Evolutionary conservation across 306 rosid genomes (phyloP), one percentile per base, ranked within the genome.

Genomic region (Cucurbita maxima): DNA sequence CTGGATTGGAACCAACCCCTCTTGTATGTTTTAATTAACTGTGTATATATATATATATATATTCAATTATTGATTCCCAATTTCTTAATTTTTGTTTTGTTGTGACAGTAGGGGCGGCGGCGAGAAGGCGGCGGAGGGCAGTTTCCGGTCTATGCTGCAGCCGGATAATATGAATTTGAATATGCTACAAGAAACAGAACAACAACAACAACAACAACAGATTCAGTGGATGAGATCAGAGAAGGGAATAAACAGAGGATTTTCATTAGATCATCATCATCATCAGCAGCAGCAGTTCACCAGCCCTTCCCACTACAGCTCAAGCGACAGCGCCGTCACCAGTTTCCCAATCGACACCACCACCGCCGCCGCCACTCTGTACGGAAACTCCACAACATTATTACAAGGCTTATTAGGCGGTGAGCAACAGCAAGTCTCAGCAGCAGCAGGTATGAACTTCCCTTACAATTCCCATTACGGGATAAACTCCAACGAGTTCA

Each of bases 1-100:
- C 98, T 94, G 47, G 96, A 90, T 78, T 94, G 98, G 98, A 86
- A 90, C 81, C 98, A 89, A 78, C 75, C 94, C 47, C 83, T 90
- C 56, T 78, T 90, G 98, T 30, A 30, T 2, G 34, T 30, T 30
- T 30, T 30, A 30, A 30, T 30, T 30, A 30, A 30, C 34, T 30
- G 1, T 22, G 1, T 22, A 22, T 22, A 22, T 22, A 22, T 22
- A 22, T 22, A 30, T 30, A 1, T 30, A 30, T 30, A 30, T 30
- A 30, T 2, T 30, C 34, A 30, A 30, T 30, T 30, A 30, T 30
- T 30, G 0, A 30, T 30, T 30, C 34, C 34, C 34, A 30, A 30
- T 30, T 30, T 30, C 2, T 30, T 30, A 30, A 30, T 30, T 30
- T 30, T 30, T 30, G 34, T 30, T 5, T 63, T 14, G 6, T 1